phyloP scores from a whole-genome alignment of 805 yeast species.

The Huiozyma sinensis region DNA sequence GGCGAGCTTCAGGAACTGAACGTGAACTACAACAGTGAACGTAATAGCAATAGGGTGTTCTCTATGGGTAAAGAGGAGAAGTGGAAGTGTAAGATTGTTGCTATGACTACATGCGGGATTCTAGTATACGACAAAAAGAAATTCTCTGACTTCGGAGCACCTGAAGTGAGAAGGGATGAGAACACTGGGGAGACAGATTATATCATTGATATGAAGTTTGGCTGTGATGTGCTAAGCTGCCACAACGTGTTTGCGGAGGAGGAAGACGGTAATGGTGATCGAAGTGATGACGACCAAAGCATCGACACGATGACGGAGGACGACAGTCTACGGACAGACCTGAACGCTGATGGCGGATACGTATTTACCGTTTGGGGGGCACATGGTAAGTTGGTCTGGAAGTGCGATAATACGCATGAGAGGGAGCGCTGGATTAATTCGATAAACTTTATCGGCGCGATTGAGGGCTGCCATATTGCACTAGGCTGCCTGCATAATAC shows the following conservation, averaged over 20 bases:
- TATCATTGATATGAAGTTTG: conserved; percentile 23
- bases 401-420: conserved; percentile 36
- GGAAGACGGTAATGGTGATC: background rate
- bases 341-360: background rate
- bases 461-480: conserved; percentile 16
- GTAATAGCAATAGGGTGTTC: background rate
- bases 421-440: conserved; percentile 48
- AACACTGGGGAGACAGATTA: conserved; percentile 18
- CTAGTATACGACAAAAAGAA: conserved; percentile 31
- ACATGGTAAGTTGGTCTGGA: conserved; percentile 28
- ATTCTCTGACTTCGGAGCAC: conserved; percentile 23
- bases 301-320: background rate
- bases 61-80: conserved; percentile 7
- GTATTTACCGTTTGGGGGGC: conserved; percentile 1
- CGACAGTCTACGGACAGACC: background rate
- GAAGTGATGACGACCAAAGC: background rate
- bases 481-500: conserved; percentile 23
- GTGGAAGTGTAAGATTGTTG: conserved; percentile 38
- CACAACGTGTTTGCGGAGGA: conserved; percentile 5
- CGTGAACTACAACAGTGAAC: background rate
- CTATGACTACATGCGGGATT: conserved; percentile 42
- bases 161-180: conserved; percentile 17
- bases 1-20: conserved; percentile 31
- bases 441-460: conserved; percentile 24
- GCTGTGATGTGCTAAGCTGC: conserved; percentile 4